A percentile compares a stretch with the other conserved stretches of the same genome.
Evolutionary conservation across 2,329 filamentous ascomycete species (phyloP).

Genomic region (Clarireedia monteithiana): DNA sequence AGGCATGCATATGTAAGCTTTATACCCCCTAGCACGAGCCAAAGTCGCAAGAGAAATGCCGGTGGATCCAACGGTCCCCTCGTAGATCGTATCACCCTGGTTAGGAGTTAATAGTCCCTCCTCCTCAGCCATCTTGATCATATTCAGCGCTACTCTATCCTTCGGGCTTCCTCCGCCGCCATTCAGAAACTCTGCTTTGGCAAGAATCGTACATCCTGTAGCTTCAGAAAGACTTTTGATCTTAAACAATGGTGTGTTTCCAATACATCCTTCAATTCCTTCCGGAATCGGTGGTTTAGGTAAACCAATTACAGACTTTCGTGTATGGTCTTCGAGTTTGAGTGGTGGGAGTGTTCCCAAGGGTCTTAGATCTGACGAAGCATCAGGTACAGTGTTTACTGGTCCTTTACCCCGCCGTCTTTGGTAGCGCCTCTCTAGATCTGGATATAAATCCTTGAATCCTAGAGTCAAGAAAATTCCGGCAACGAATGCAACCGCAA

Average conservation of each 20-base stretch:
- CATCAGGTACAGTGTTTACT: constrained; percentile 6
- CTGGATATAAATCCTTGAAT: constrained; percentile 73
- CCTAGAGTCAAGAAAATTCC: constrained; percentile 69
- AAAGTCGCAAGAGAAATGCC: constrained; percentile 91
- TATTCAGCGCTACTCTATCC: constrained; percentile 85
- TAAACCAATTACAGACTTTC: constrained; percentile 23
- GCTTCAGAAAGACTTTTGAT: constrained; percentile 80
- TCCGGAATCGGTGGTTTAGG: constrained; percentile 45
- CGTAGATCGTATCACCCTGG: constrained; percentile 90
- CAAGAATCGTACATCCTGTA: constrained; percentile 83
- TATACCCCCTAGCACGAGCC: constrained; percentile 80
- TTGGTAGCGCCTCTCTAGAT: constrained; percentile 59
- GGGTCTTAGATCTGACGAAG: constrained; percentile 17
- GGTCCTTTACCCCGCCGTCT: constrained; percentile 30
- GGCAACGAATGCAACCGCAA: constrained; percentile 66
- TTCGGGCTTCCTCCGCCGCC: constrained; percentile 91
- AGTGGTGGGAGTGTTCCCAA: constrained; percentile 35
- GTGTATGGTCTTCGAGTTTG: constrained; percentile 48
- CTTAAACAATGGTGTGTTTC: constrained; percentile 81
- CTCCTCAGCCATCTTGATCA: constrained; percentile 77
- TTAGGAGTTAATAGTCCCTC: constrained; percentile 67
- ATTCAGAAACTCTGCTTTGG: constrained; percentile 94
- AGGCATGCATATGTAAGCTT: constrained; percentile 95
- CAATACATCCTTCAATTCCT: constrained; percentile 87
- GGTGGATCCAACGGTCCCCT: constrained; percentile 93